Evolutionary conservation across 2,329 filamentous ascomycete genomes (phyloP).

Genomic region (Penicillium brevicompactum): DNA sequence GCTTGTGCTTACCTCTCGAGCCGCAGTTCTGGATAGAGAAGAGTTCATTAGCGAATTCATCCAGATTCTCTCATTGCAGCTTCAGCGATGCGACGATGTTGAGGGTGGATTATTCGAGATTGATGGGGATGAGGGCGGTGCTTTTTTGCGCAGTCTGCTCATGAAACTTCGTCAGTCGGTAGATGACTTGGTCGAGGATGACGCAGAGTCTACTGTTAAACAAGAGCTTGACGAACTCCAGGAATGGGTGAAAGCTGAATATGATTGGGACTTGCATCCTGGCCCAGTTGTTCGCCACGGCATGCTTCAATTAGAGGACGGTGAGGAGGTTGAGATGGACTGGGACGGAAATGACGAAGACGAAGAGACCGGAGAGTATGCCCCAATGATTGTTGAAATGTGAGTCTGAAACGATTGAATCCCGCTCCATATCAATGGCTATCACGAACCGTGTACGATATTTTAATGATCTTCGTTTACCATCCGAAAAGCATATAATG

Average conservation of each 20-base stretch:
- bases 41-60: conserved; percentile 57
- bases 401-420: conserved; percentile 18
- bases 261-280: conserved; percentile 59
- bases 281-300: conserved; percentile 58
- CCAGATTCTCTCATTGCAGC: conserved; percentile 53
- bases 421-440: background rate
- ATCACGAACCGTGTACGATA: background rate
- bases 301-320: conserved; percentile 64
- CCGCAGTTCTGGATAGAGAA: conserved; percentile 52
- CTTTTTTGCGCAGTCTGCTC: conserved; percentile 56
- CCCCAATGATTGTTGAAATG: conserved; percentile 61
- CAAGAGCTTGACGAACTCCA: conserved; percentile 59
- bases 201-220: conserved; percentile 45
- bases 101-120: conserved; percentile 65
- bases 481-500: background rate
- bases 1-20: conserved; percentile 59
- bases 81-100: conserved; percentile 59
- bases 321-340: conserved; percentile 64
- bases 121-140: conserved; percentile 52
- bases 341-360: conserved; percentile 63
- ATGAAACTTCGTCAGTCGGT: conserved; percentile 55
- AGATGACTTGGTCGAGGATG: conserved; percentile 45
- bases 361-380: conserved; percentile 67
- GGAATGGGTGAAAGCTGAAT: conserved; percentile 55
- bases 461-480: background rate